Evolutionary conservation across 1,284 basidiomycete species (phyloP).

Genomic region (Apiotrichum veenhuisii): DNA sequence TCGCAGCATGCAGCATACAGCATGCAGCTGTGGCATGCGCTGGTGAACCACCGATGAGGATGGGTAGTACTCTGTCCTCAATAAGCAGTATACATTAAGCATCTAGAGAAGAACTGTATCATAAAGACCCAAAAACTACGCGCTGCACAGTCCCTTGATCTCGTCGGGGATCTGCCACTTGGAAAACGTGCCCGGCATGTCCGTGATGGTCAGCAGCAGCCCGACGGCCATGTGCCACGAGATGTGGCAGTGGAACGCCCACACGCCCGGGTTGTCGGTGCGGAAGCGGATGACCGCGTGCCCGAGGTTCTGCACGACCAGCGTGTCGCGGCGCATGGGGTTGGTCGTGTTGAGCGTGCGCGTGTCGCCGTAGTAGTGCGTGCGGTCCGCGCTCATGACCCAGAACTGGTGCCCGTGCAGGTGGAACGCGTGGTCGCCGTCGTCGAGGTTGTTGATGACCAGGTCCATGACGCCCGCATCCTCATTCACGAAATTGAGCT

Average conservation of each 20-base stretch:
- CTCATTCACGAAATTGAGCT: slow-evolving; percentile 19
- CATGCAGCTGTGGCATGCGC: no score
- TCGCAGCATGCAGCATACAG: no score
- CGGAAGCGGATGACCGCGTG: slow-evolving; percentile 27
- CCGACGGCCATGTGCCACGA: slow-evolving; percentile 26
- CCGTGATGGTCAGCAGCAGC: slow-evolving; percentile 13
- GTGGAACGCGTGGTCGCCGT: slow-evolving; percentile 34
- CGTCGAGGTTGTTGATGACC: slow-evolving; percentile 26
- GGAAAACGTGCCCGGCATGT: slow-evolving; percentile 15
- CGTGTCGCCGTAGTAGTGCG: slow-evolving; percentile 13
- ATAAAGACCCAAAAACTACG: no score
- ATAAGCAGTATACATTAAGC: no score
- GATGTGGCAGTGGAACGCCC: slow-evolving; percentile 33
- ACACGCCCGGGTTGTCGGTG: slow-evolving; percentile 28
- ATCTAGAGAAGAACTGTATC: no score
- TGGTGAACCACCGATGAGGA: no score
- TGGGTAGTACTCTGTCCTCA: no score
- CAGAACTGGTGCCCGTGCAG: slow-evolving; percentile 33
- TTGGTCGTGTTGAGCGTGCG: slow-evolving; percentile 20
- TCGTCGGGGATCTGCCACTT: slow-evolving; percentile 3
- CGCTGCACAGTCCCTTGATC: neutral
- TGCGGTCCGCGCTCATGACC: slow-evolving; percentile 18
- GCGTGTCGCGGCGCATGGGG: slow-evolving; percentile 31
- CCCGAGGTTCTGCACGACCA: slow-evolving; percentile 24
- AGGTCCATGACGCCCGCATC: slow-evolving; percentile 23